These are phyloP conservation scores for Aspergillus quadricinctus DNA, from an alignment of 2,329 filamentous ascomycete species.

Conservation along the genomic window DNA sequence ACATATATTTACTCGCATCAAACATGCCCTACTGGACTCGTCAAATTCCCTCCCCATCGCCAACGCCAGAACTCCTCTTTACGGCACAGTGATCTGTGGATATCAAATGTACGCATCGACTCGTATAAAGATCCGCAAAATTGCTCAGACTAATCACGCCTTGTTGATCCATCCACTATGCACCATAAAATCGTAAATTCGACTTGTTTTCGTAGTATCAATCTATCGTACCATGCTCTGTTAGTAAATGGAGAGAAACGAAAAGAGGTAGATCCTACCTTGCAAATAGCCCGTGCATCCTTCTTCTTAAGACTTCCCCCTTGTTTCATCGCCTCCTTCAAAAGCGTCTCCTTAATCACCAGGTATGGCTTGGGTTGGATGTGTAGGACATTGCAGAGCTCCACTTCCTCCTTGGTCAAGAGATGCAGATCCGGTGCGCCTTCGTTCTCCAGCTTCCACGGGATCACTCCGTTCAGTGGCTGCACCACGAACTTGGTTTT, in stretches of 20 bases:
- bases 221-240: constrained; percentile 45
- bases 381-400: constrained; percentile 78
- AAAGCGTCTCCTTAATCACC: constrained; percentile 87
- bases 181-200: constrained; percentile 93
- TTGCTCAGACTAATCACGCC: constrained; percentile 46
- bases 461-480: constrained; percentile 42
- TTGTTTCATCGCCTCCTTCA: constrained; percentile 84
- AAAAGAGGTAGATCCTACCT: constrained; percentile 33
- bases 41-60: constrained; percentile 1
- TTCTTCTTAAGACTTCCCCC: constrained; percentile 92
- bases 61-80: not conserved
- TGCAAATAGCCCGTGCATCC: constrained; percentile 79
- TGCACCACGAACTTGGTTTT: constrained; percentile 52
- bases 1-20: not conserved
- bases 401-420: constrained; percentile 74
- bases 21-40: not conserved
- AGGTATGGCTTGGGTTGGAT: constrained; percentile 92
- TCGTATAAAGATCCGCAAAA: not conserved
- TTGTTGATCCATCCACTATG: constrained; percentile 89
- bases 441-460: constrained; percentile 66
- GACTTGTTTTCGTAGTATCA: constrained; percentile 76
- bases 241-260: not conserved
- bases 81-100: constrained; percentile 4
- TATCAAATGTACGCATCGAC: constrained; percentile 11
- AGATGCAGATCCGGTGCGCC: constrained; percentile 76